A percentile compares a stretch with the other conserved stretches of the same genome.
Evolutionary conservation across 2,329 filamentous ascomycete species (phyloP).

Genomic region (Diplodia scrobiculata): DNA sequence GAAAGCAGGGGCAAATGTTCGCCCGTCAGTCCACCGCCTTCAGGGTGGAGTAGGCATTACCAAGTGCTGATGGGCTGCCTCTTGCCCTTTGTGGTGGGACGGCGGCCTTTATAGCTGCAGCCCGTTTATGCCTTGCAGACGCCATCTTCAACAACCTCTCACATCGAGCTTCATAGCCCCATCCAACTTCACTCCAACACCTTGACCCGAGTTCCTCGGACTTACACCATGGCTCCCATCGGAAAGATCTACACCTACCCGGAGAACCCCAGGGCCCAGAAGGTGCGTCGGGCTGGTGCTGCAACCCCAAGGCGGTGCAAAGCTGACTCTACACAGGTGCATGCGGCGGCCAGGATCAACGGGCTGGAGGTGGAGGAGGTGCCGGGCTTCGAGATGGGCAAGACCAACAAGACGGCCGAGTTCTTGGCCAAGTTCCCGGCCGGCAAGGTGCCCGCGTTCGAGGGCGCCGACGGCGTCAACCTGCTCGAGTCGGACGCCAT

Average conservation of each 20-base stretch:
- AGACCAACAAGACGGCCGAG: slow-evolving; percentile 50
- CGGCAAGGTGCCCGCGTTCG: slow-evolving; percentile 56
- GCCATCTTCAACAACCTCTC: neutral
- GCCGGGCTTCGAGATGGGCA: slow-evolving; percentile 48
- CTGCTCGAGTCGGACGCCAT: slow-evolving; percentile 55
- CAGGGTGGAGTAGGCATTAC: neutral
- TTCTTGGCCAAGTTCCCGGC: slow-evolving; percentile 56
- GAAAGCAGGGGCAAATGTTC: neutral
- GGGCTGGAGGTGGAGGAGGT: slow-evolving; percentile 37
- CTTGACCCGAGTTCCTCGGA: neutral
- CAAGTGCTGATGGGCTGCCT: neutral
- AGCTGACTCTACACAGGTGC: slow-evolving; percentile 21
- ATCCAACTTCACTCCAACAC: neutral
- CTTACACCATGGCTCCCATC: slow-evolving; percentile 32
- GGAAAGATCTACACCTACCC: slow-evolving; percentile 33
- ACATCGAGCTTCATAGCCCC: neutral
- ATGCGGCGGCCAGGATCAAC: slow-evolving; percentile 35
- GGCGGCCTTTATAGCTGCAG: neutral
- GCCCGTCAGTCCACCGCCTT: neutral
- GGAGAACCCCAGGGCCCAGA: slow-evolving; percentile 31
- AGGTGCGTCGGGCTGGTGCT: neutral
- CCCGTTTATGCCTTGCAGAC: neutral
- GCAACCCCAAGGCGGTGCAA: too few species aligned
- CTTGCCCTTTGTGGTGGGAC: neutral
- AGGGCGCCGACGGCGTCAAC: slow-evolving; percentile 52